Evolutionary conservation across 129 eudicot species (phyloP).

Genomic region (Chrysanthemum seticuspe): DNA sequence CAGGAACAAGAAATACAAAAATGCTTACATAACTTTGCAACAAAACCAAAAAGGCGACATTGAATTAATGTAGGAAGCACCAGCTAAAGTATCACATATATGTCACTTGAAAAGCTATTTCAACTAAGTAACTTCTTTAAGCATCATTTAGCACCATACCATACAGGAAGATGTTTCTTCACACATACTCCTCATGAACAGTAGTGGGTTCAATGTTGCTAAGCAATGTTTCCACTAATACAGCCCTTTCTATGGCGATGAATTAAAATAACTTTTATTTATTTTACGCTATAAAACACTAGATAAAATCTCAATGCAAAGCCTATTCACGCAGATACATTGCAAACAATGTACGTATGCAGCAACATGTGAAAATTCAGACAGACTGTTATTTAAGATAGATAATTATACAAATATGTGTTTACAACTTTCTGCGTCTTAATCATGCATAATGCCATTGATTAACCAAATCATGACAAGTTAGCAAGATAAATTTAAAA

Average conservation of each 20-base stretch:
- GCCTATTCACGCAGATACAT: no score
- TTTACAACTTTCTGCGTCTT: no score
- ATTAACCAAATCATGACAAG: constrained; percentile 11
- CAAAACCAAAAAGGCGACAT: neutral
- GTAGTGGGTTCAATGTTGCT: no score
- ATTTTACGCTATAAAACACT: neutral
- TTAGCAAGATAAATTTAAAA: constrained; percentile 9
- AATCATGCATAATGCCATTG: neutral
- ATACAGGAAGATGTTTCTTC: no score
- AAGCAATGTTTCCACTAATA: no score
- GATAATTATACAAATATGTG: neutral
- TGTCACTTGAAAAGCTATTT: neutral
- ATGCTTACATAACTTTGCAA: neutral
- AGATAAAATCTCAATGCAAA: neutral
- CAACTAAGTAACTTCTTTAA: constrained; percentile 3
- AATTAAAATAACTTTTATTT: no score
- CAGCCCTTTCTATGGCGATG: no score
- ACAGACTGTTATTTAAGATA: no score
- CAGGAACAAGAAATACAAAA: neutral
- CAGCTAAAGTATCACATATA: constrained; percentile 8
- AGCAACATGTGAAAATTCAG: neutral
- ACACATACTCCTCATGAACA: no score
- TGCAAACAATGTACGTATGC: neutral
- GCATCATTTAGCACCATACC: neutral
- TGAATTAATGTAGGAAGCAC: constrained; percentile 8